Evolutionary conservation across 768 basidiomycete genomes (phyloP).

Genomic region (Boletus edulis): DNA sequence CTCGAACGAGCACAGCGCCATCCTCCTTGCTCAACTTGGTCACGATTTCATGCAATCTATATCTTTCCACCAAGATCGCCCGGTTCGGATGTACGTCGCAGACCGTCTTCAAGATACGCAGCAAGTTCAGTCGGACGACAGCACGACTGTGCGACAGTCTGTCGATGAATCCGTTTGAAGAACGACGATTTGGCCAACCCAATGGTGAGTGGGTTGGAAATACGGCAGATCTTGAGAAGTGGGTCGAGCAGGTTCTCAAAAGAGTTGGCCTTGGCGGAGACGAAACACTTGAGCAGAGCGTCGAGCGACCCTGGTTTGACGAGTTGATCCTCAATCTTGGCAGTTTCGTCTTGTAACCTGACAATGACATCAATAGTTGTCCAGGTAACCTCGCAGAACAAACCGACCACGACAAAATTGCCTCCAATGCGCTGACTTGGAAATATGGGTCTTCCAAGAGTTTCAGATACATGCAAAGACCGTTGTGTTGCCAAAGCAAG

Average conservation of each 20-base stretch:
- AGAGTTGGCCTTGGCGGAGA: constrained; percentile 80
- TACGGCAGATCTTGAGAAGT: constrained; percentile 85
- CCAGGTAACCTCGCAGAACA: background rate
- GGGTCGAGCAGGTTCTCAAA: constrained; percentile 93
- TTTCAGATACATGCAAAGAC: constrained; percentile 75
- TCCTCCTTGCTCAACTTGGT: constrained; percentile 79
- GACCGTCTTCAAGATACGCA: constrained; percentile 79
- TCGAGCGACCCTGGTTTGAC: constrained; percentile 64
- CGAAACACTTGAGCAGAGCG: constrained; percentile 73
- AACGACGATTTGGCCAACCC: constrained; percentile 79
- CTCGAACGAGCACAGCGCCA: constrained; percentile 86
- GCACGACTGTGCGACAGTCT: constrained; percentile 72
- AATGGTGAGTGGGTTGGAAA: constrained; percentile 72
- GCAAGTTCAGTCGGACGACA: constrained; percentile 85
- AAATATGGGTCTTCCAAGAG: constrained; percentile 85
- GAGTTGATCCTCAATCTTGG: constrained; percentile 88
- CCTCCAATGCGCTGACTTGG: constrained; percentile 89
- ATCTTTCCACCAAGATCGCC: constrained; percentile 76
- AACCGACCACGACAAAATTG: constrained; percentile 81
- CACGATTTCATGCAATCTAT: constrained; percentile 79
- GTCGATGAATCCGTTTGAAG: constrained; percentile 85
- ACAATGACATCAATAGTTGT: constrained; percentile 1
- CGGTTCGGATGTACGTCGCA: constrained; percentile 91
- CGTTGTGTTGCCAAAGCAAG: constrained; percentile 90
- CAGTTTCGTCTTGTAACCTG: constrained; percentile 94